phyloP scores from a whole-genome alignment of 371 early-diverging fungal species.

The Haplosporangium sp. region DNA sequence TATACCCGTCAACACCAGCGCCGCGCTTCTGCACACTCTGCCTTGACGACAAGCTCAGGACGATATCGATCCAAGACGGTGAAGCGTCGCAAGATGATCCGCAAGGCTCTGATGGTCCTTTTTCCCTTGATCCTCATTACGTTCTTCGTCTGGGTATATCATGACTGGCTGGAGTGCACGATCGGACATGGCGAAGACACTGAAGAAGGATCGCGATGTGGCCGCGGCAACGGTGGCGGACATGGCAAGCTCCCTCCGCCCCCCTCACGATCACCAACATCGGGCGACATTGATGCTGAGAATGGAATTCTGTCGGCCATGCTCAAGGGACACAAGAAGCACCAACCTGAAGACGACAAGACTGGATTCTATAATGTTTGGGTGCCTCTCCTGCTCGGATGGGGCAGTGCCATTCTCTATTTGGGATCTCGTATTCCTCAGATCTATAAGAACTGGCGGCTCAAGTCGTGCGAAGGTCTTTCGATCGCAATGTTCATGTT shows the following conservation, averaged over 20 bases:
- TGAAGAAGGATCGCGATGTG: slow-evolving; percentile 33
- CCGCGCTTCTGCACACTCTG: slow-evolving; percentile 37
- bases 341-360: slow-evolving; percentile 31
- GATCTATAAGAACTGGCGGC: slow-evolving; percentile 78
- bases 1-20: slow-evolving; percentile 20
- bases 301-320: slow-evolving; percentile 8
- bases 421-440: slow-evolving; percentile 81
- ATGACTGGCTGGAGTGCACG: slow-evolving; percentile 50
- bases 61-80: slow-evolving; percentile 27
- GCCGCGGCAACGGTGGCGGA: slow-evolving; percentile 37
- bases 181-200: slow-evolving; percentile 38
- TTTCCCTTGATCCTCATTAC: slow-evolving; percentile 22
- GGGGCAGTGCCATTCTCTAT: slow-evolving; percentile 46
- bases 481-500: slow-evolving; percentile 83
- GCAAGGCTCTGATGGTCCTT: slow-evolving; percentile 20
- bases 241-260: slow-evolving; percentile 45
- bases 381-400: slow-evolving; percentile 29
- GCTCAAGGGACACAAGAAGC: slow-evolving; percentile 10
- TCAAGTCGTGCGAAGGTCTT: slow-evolving; percentile 80
- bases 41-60: slow-evolving; percentile 27
- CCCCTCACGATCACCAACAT: slow-evolving; percentile 13
- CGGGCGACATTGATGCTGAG: not conserved
- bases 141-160: slow-evolving; percentile 43
- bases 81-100: slow-evolving; percentile 36
- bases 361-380: slow-evolving; percentile 11